Conservation (phyloP, 2,329 filamentous ascomycete genomes). For the Alternaria atra region DNA sequence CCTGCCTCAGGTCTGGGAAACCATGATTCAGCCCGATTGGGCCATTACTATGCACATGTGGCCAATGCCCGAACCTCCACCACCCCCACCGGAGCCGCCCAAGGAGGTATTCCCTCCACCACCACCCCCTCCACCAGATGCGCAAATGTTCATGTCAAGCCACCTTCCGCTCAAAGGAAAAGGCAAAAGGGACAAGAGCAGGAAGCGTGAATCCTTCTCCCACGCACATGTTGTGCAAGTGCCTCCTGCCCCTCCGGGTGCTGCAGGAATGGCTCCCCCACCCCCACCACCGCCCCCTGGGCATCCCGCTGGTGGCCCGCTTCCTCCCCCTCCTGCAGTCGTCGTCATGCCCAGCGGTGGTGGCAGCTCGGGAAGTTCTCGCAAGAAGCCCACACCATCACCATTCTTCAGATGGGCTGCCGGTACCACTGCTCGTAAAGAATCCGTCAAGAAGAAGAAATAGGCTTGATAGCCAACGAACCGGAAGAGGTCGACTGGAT, state of each 20-base stretch:
- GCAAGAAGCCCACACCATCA: slow-evolving; percentile 21
- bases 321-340: slow-evolving; percentile 21
- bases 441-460: slow-evolving; percentile 18
- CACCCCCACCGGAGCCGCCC: slow-evolving; percentile 20
- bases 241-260: slow-evolving; percentile 6
- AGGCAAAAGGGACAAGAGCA: slow-evolving; percentile 24
- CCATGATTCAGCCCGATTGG: slow-evolving; percentile 59
- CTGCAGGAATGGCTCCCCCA: slow-evolving; percentile 7
- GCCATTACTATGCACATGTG: slow-evolving; percentile 61
- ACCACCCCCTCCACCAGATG: slow-evolving; percentile 27
- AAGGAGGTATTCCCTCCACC: slow-evolving; percentile 17
- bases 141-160: slow-evolving; percentile 21
- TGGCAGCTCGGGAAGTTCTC: slow-evolving; percentile 7
- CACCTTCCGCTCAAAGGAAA: slow-evolving; percentile 25
- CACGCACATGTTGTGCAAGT: slow-evolving; percentile 22
- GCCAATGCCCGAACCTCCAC: slow-evolving; percentile 53
- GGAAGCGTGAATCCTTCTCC: slow-evolving; percentile 22
- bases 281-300: slow-evolving; percentile 16
- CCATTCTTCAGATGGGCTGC: slow-evolving; percentile 39
- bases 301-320: slow-evolving; percentile 14
- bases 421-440: slow-evolving; percentile 12
- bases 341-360: slow-evolving; percentile 13
- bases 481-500: neutral
- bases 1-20: slow-evolving; percentile 60
- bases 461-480: neutral